Base-by-base conservation (phyloP, 768 basidiomycete genomes). In the Podaxis pistillaris region DNA sequence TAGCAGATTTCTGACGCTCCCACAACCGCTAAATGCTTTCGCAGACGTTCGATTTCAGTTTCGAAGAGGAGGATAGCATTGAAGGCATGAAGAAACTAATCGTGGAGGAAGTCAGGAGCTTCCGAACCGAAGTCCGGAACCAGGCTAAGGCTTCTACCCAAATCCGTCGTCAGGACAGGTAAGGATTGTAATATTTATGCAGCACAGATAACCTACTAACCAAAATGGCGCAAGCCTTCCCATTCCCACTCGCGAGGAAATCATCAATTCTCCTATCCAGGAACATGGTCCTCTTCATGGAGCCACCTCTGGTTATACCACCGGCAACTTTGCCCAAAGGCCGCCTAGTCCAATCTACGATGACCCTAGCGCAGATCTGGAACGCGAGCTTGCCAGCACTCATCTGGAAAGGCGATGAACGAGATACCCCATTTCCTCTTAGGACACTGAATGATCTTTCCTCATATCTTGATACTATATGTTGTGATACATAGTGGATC, bases 51-150 rank as follows among this genome's bases (percentile, higher is more conserved):
- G 94, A 98, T 75, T 98, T 99, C 71, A 82, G 86, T 17, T 99
- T 99, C 68, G 97, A 99, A 76, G 90, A 91, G 66, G 97, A 98
- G 76, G 97, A 99, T 64, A 88, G 87, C 62, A 96, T 96, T 66
- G 94, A 96, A 50, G 97, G 97, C 8, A 99, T 99, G 97, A 93
- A 96, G 76, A 86, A 85, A 65, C 75, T 98, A 72, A 99, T 99
- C 68, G 87, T 98, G 24, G 86, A 96, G 30, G 96, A 98, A 74
- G 96, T 98, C 41, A 87, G 86, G 64, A 72, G 82, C 12, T 98
- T 99, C 86, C 87, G 97, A 40, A 83, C 89, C 8, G 88, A 95
- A 72, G 96, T 98, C 7, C 86, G 96, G 60, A 81, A 84, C n/a
- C 93, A 95, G 69, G 86, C 90, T 12, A 80, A 90, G 40, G 85